A percentile compares a stretch with the other conserved stretches of the same genome.
Conservation (phyloP, 2,329 filamentous ascomycete species). For the Ilyonectria mors-panacis region DNA sequence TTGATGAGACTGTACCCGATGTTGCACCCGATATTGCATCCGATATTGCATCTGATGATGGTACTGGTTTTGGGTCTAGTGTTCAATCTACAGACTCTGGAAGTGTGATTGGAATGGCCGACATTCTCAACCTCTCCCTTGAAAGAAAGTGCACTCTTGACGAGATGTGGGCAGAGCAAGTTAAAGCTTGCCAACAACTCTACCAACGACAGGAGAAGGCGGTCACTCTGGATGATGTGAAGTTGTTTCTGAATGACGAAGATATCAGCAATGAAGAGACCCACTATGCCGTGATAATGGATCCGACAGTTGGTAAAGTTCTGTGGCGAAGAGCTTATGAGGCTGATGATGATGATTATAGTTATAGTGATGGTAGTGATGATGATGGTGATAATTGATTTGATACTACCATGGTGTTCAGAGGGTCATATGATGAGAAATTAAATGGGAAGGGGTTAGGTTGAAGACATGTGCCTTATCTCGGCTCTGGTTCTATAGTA, state of each 20-base stretch:
- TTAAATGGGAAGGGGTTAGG: no score
- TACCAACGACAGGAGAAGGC: conserved; percentile 7
- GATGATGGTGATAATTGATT: background rate
- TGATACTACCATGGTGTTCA: no score
- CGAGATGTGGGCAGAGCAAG: conserved; percentile 34
- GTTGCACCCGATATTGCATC: no score
- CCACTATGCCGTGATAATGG: conserved; percentile 58
- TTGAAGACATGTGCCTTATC: no score
- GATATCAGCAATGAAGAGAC: conserved; percentile 50
- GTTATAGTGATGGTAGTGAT: background rate
- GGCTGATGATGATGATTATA: background rate
- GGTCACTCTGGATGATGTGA: conserved; percentile 42
- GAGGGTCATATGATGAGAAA: no score
- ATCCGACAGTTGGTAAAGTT: conserved; percentile 61
- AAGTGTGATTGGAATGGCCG: conserved; percentile 41
- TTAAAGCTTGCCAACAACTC: background rate
- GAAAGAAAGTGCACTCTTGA: conserved; percentile 43
- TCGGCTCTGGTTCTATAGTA: no score
- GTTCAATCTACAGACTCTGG: background rate
- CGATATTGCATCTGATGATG: background rate
- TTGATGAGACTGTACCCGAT: conserved; percentile 13
- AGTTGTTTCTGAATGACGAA: conserved; percentile 42
- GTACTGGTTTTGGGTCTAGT: background rate
- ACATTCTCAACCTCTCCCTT: conserved; percentile 42
- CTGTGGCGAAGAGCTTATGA: conserved; percentile 54